phyloP scores from a whole-genome alignment of 2,329 filamentous ascomycete species.

The Xylariaceae sp. region DNA sequence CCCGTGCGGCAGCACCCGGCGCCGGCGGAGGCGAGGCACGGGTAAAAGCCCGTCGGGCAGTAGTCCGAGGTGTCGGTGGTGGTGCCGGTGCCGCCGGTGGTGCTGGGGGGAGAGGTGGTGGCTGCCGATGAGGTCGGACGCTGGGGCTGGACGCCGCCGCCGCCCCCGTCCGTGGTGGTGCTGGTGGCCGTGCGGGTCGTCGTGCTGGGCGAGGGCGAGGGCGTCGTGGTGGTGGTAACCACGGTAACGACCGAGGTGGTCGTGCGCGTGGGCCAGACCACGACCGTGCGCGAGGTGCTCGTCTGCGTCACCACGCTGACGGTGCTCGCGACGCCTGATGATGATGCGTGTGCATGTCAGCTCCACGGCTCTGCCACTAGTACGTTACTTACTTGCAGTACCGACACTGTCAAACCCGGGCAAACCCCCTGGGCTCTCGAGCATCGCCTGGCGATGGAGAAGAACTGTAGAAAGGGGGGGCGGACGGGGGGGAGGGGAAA shows the following conservation, averaged over 20 bases:
- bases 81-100: conserved; percentile 10
- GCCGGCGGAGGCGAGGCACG: conserved; percentile 76
- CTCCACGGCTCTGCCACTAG: too few relatives aligned
- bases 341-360: too few relatives aligned
- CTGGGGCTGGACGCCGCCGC: conserved; percentile 29
- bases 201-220: conserved; percentile 22
- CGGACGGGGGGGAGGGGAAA: neutral
- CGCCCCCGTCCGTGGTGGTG: conserved; percentile 30
- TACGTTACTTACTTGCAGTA: too few relatives aligned
- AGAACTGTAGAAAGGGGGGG: too few relatives aligned
- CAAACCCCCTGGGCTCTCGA: too few relatives aligned
- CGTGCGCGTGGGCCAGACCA: conserved; percentile 24
- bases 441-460: too few relatives aligned
- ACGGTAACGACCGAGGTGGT: conserved; percentile 26
- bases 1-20: conserved; percentile 83
- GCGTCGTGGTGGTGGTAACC: conserved; percentile 15
- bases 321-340: conserved; percentile 28
- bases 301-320: conserved; percentile 29
- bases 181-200: conserved; percentile 19
- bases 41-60: conserved; percentile 89
- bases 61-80: conserved; percentile 23
- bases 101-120: conserved; percentile 27
- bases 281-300: conserved; percentile 30
- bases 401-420: too few relatives aligned
- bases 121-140: conserved; percentile 29